Conservation (phyloP, 371 early-diverging fungal species). For the Mucor indicus region DNA sequence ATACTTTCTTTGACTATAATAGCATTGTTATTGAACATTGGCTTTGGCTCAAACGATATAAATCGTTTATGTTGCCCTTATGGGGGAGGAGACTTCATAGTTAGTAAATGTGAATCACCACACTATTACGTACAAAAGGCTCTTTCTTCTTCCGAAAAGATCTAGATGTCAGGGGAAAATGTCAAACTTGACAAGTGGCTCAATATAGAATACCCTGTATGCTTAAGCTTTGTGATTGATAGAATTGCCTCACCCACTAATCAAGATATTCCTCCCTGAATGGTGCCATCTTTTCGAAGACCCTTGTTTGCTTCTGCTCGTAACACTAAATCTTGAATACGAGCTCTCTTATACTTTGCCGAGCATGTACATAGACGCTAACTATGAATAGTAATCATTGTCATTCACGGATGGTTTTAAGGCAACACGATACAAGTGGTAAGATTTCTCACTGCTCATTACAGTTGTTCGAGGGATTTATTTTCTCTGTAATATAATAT, state of each 20-base stretch:
- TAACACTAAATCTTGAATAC: slow-evolving; percentile 53
- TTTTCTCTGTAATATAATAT: slow-evolving; percentile 55
- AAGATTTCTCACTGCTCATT: slow-evolving; percentile 66
- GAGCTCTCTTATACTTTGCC: slow-evolving; percentile 58
- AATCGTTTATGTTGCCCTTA: slow-evolving; percentile 40
- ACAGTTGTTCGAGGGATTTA: slow-evolving; percentile 59
- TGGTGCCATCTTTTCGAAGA: slow-evolving; percentile 46
- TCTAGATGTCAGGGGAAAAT: slow-evolving; percentile 36
- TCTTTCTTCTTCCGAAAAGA: slow-evolving; percentile 46
- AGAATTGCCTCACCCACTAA: slow-evolving; percentile 57
- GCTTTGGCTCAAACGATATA: slow-evolving; percentile 29
- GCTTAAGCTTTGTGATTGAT: slow-evolving; percentile 47
- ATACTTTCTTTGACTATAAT: slow-evolving; percentile 14
- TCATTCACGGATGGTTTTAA: slow-evolving; percentile 53
- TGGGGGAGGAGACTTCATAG: neutral
- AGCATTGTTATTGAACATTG: slow-evolving; percentile 19
- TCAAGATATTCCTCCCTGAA: slow-evolving; percentile 62
- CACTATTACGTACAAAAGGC: neutral
- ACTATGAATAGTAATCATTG: no score
- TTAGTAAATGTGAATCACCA: neutral
- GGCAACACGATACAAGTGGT: slow-evolving; percentile 60
- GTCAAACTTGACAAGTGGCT: slow-evolving; percentile 29
- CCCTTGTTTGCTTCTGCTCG: slow-evolving; percentile 61
- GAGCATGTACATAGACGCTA: no score
- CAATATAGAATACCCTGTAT: slow-evolving; percentile 31